phyloP scores from a whole-genome alignment of 2,329 filamentous ascomycete species.

The Colletotrichum sojae region DNA sequence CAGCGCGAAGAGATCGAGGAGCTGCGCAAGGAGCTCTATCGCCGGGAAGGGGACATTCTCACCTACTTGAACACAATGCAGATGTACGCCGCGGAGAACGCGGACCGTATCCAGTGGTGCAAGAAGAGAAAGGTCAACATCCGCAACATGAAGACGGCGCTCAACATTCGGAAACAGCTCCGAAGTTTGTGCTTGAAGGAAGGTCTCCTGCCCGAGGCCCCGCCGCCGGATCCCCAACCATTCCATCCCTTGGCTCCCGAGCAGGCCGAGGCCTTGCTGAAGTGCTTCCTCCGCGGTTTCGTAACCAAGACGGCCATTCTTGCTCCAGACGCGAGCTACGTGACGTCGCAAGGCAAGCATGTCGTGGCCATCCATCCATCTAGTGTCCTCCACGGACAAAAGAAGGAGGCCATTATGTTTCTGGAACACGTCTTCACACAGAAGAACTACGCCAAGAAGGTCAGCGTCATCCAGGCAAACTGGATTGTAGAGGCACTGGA shows the following conservation, averaged over 20 bases:
- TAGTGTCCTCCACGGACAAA: constrained; percentile 73
- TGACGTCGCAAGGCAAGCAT: constrained; percentile 72
- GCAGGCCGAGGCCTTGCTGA: constrained; percentile 67
- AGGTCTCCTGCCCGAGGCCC: constrained; percentile 61
- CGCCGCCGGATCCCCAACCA: constrained; percentile 67
- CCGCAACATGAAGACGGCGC: constrained; percentile 73
- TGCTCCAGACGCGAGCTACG: constrained; percentile 72
- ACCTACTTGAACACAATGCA: constrained; percentile 76
- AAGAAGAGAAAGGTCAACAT: constrained; percentile 68
- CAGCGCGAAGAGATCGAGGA: constrained; percentile 67
- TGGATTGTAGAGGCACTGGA: constrained; percentile 71
- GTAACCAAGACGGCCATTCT: constrained; percentile 72
- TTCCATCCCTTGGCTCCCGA: constrained; percentile 70
- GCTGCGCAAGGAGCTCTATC: constrained; percentile 69
- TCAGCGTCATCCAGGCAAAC: constrained; percentile 71
- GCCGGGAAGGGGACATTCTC: constrained; percentile 75
- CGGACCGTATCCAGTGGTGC: constrained; percentile 71
- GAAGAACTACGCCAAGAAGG: constrained; percentile 77
- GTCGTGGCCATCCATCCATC: constrained; percentile 74
- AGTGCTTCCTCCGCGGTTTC: constrained; percentile 75
- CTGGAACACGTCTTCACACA: constrained; percentile 76
- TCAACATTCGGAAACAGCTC: constrained; percentile 74
- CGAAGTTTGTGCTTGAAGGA: constrained; percentile 69
- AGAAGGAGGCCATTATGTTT: constrained; percentile 78
- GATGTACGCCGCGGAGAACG: constrained; percentile 70